Percentiles rank a stretch among this genome's conserved stretches.
Conservation (phyloP, 2,329 filamentous ascomycete species). For the Ascochyta koolunga region DNA sequence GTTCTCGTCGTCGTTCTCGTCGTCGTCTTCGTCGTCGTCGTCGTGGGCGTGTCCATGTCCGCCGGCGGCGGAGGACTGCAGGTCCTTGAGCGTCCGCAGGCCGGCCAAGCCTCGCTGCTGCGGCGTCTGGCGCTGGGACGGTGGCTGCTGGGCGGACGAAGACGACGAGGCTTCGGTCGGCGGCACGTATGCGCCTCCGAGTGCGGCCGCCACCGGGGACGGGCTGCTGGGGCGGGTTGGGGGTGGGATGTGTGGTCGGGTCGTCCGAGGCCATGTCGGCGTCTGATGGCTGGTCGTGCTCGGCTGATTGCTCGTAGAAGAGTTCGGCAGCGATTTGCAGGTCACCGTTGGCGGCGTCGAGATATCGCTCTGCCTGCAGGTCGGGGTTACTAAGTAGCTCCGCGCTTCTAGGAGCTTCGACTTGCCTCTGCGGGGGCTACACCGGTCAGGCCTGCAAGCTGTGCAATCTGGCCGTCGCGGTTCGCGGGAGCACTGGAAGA, state of each 20-base stretch:
- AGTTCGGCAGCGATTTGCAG: constrained; percentile 53
- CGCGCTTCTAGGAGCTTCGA: constrained; percentile 37
- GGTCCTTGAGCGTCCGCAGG: constrained; percentile 53
- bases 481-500: constrained; percentile 37
- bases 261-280: constrained; percentile 46
- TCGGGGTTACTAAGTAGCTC: constrained; percentile 31
- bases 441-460: constrained; percentile 45
- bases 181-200: constrained; percentile 42
- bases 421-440: constrained; percentile 42
- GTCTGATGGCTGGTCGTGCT: constrained; percentile 33
- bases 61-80: constrained; percentile 52
- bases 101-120: constrained; percentile 35
- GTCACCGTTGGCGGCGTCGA: constrained; percentile 54
- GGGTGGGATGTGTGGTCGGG: constrained; percentile 22
- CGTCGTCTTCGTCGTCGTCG: constrained; percentile 64
- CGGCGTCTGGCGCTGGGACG: constrained; percentile 32
- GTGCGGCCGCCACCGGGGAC: constrained; percentile 45
- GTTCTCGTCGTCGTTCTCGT: constrained; percentile 64
- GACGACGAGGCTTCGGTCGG: constrained; percentile 34
- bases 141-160: constrained; percentile 32
- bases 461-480: constrained; percentile 44
- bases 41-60: constrained; percentile 56
- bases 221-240: constrained; percentile 30
- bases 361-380: constrained; percentile 52
- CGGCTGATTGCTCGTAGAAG: constrained; percentile 50